Conservation (phyloP, 768 basidiomycete genomes). For the Hypsizygus marmoreus region DNA sequence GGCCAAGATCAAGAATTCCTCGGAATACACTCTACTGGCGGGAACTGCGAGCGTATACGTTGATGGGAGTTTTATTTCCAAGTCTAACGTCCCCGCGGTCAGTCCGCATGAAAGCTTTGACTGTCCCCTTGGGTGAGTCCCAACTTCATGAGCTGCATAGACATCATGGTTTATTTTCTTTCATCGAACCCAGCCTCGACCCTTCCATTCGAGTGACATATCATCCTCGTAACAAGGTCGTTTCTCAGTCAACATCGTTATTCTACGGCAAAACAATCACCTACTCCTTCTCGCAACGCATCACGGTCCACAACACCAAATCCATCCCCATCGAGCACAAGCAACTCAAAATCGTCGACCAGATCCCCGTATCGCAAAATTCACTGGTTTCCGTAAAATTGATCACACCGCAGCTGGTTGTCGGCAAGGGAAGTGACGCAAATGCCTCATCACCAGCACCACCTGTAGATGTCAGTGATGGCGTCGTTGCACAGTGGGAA, state of each 20-base stretch:
- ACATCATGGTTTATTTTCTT: background rate
- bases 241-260: no score
- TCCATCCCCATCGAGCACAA: constrained; percentile 7
- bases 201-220: constrained; percentile 28
- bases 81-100: constrained; percentile 21
- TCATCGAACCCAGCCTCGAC: constrained; percentile 18
- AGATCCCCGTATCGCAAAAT: constrained; percentile 12
- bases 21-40: constrained; percentile 24
- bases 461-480: background rate
- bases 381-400: constrained; percentile 1
- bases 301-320: constrained; percentile 18
- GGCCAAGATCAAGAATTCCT: constrained; percentile 29
- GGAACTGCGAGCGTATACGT: constrained; percentile 29
- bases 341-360: constrained; percentile 15
- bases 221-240: no score
- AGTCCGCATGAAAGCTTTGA: constrained; percentile 31
- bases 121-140: constrained; percentile 29
- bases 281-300: constrained; percentile 12
- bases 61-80: constrained; percentile 33
- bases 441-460: no score
- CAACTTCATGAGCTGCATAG: background rate
- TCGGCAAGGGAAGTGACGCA: background rate
- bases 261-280: constrained; percentile 1
- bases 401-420: constrained; percentile 1
- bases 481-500: constrained; percentile 8